Percentiles rank a stretch among this genome's conserved stretches.
phyloP scores from a whole-genome alignment of 805 yeast genomes.

The Suhomyces faveliae region DNA sequence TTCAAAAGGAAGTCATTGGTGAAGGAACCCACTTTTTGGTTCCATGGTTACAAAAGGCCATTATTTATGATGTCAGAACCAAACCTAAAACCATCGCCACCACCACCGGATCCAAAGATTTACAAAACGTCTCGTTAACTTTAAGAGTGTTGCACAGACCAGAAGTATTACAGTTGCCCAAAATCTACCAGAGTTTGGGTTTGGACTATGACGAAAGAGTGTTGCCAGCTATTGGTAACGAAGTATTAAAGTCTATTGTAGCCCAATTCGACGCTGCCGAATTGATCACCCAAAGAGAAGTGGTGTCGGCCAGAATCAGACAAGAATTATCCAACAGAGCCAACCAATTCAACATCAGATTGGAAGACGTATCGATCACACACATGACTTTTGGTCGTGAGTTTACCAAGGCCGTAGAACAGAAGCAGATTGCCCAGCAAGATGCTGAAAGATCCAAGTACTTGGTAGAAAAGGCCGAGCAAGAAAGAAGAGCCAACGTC shows the following conservation, averaged over 20 bases:
- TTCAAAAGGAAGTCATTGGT: conserved; percentile 82
- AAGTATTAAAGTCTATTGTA: conserved; percentile 82
- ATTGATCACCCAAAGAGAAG: conserved; percentile 94
- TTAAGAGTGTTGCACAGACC: conserved; percentile 93
- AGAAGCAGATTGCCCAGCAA: conserved; percentile 98
- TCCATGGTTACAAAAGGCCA: conserved; percentile 95
- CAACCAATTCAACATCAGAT: conserved; percentile 79
- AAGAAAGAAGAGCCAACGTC: conserved; percentile 91
- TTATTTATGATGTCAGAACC: conserved; percentile 91
- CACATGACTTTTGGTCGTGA: conserved; percentile 97
- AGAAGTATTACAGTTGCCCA: conserved; percentile 77
- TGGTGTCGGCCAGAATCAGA: conserved; percentile 85
- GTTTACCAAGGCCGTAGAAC: conserved; percentile 97
- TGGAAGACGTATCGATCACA: conserved; percentile 96
- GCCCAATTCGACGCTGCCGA: conserved; percentile 97
- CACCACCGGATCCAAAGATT: conserved; percentile 94
- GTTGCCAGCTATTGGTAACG: conserved; percentile 89
- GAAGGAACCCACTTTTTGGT: conserved; percentile 95
- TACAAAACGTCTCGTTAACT: conserved; percentile 93
- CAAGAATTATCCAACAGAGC: conserved; percentile 84
- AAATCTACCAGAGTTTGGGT: conserved; percentile 87
- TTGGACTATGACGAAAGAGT: conserved; percentile 94
- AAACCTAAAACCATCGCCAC: conserved; percentile 91
- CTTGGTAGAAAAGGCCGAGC: conserved; percentile 90
- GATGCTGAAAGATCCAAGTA: conserved; percentile 97